Evolutionary conservation across 176 grass and related monocot species (phyloP), one percentile per base, ranked within the genome.

Genomic region (Areca catechu): DNA sequence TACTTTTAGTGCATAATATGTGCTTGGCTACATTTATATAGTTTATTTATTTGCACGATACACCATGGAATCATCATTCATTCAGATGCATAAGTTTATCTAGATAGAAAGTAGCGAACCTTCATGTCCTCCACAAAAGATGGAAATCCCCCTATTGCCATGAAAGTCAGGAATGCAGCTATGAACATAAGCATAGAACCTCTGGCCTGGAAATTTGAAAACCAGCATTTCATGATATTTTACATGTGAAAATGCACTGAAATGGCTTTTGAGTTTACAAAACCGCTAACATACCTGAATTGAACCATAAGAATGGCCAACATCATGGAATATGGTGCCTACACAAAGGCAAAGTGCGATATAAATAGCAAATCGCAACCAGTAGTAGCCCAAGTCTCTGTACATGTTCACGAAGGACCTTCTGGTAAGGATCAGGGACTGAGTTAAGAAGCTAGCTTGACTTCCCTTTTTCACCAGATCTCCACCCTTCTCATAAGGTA

Each of bases 51-150:
- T 34, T 34, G 34, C 34, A 43, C 34, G 2, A 43, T 12, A 43
- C 12, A 43, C 34, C 3, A 43, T 43, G 34, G 34, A 43, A 43
- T 43, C 34, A 43, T 43, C 34, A 43, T 43, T 9, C 9, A 43
- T 43, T 43, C 34, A 43, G 34, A 43, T 43, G 9, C 34, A 43
- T 12, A 43, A 12, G 9, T 43, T 43, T 43, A 43, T 43, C 10
- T 43, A 14, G 10, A 43, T 14, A 22, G 17, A 48, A 19, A 7
- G 10, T 15, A 52, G 30, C 14, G 57, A 9, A 95, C 89, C 84
- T 98, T 98, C 88, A 98, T 98, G 67, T 98, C 93, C 81, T 98
- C 93, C 0, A 92, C 88, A 70, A 98, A 98, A 5, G 88, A 98
- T 16, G 93, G 88, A 66, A 98, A 98, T 19, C 93, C 93, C 21